Percentiles rank a stretch among this genome's conserved stretches.
Conservation (phyloP, 2,329 filamentous ascomycete genomes). For the Chrysoporthe puriensis region DNA sequence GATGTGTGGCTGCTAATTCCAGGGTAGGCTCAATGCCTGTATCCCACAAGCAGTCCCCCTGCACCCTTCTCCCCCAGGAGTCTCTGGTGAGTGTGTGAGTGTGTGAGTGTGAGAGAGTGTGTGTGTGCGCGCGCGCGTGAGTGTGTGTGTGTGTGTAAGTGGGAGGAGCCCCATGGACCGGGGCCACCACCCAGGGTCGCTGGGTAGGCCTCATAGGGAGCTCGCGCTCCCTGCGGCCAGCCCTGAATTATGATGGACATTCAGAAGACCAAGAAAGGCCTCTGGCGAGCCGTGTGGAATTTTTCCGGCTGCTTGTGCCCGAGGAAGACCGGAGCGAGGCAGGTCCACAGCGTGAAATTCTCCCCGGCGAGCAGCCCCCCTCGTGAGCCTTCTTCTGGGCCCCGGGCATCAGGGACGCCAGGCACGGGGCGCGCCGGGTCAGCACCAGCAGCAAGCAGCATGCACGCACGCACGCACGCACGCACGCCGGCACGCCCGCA, state of each 20-base stretch:
- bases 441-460: no score
- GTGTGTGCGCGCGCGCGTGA: neutral
- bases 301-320: slow-evolving; percentile 14
- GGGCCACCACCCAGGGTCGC: slow-evolving; percentile 22
- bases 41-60: slow-evolving; percentile 36
- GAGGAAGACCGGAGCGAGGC: neutral
- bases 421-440: neutral
- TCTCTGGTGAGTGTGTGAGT: neutral
- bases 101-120: slow-evolving; percentile 1
- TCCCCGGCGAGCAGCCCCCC: neutral
- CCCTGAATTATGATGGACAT: neutral
- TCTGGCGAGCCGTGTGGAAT: slow-evolving; percentile 3
- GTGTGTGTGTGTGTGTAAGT: neutral
- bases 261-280: slow-evolving; percentile 2
- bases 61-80: slow-evolving; percentile 10
- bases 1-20: slow-evolving; percentile 45
- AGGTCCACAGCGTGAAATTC: neutral
- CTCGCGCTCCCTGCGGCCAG: neutral
- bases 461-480: no score
- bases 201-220: slow-evolving; percentile 10
- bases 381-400: neutral
- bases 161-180: slow-evolving; percentile 13
- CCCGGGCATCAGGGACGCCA: neutral
- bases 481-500: no score
- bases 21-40: slow-evolving; percentile 37